Base-by-base conservation (phyloP, 495 filamentous ascomycete genomes). In the Penicillium tannophilum region DNA sequence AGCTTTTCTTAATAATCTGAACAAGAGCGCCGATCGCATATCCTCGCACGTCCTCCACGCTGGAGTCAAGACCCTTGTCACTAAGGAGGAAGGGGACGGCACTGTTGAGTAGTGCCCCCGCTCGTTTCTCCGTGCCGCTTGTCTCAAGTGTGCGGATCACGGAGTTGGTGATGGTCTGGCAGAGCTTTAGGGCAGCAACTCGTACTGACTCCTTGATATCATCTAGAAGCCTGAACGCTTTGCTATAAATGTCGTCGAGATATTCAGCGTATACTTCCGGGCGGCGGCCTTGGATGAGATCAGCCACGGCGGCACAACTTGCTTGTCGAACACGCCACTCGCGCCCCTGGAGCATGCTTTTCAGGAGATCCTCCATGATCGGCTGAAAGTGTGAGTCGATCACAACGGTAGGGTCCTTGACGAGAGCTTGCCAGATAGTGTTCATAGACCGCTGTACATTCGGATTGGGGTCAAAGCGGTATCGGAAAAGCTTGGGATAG, bases 391-490 rank as follows among this genome's bases (percentile, higher is more conserved):
- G 77, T 8, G 75, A 75, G 61, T 91, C 85, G 50, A 96, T 79
- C 19, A 89, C 88, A 8, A 82, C 80, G 3, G 82, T 84, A 10
- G 89, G 81, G 57, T 97, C 91, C 68, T 92, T 94, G 55, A 98
- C 91, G 33, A 98, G 70, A 0, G 93, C 87, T 64, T 88, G 90
- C 94, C 94, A 98, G 61, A 98, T 98, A 55, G 93, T 90, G 59
- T 94, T 92, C 94, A 98, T 98, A 5, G 93, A 93, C 44, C 87
- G 86, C 66, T 90, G 90, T 20, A 98, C 94, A 68, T 91, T 93
- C 5, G 87, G 84, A 67, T 96, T 97, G 0, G 94, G 94, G 72
- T 98, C 94, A 50, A 97, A 97, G 31, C 91, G 80, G 76, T 97
- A 98, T 33, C 94, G 85, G 71, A 89, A 98, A 6, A 98, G 80